Evolutionary conservation across 164 flowering plant genomes (phyloP), one percentile per base, ranked within the genome.

Genomic region (Liriodendron chinense): DNA sequence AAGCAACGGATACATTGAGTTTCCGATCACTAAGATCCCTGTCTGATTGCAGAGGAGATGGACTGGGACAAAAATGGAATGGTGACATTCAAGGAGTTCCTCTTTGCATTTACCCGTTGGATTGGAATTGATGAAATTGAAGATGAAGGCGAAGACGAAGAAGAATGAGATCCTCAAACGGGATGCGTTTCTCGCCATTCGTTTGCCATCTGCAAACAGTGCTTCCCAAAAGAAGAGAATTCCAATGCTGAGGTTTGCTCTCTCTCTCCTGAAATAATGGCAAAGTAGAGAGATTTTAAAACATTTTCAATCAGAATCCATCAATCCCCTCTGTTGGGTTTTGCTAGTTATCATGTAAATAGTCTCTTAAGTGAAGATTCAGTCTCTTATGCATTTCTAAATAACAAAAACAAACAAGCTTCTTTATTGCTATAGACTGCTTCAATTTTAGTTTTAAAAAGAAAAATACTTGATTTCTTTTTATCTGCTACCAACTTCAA

Each of bases 41-140:
- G 24, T 18, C 1, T 24, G 78, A 6, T 69, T 86, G 85, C 97
- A 96, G 97, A 94, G 73, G 99, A 96, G 83, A 96, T 94, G 99
- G 99, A 94, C 84, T 92, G 99, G 98, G 98, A 96, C 75, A 90
- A 84, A 73, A 96, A 96, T 84, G 99, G 99, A 74, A 89, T 84
- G 94, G 99, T 96, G 80, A 88, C 92, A 81, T 96, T 96, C 89
- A 94, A 96, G 83, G 99, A 94, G 68, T 96, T 94, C 76, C 91
- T 96, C 23, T 96, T 96, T 79, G 97, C 99, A 28, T 92, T 96
- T 82, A 96, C 94, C 26, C 83, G 88, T 18, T 96, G 98, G 99
- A 91, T 94, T 67, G 98, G 99, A 62, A 91, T 96, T 8, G 97
- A 89, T 34, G 98, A 93, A 0, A 65, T 62, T 1, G 92, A 89